These are phyloP conservation scores for Cyathus striatus DNA, from an alignment of 768 basidiomycete genomes.

Conservation along the genomic window DNA sequence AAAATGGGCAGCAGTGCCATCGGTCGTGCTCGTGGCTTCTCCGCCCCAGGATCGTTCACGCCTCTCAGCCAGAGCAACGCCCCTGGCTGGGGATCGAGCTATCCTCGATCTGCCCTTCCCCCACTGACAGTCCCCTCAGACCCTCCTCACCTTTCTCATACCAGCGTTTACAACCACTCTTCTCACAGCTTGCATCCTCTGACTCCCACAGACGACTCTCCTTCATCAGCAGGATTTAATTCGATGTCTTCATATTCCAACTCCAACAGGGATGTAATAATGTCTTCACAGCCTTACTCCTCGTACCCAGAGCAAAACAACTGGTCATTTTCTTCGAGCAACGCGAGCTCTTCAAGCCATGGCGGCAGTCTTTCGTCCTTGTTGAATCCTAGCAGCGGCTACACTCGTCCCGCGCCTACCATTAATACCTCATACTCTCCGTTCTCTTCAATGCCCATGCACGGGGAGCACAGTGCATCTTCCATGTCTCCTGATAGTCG, in stretches of 20 bases:
- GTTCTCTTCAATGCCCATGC: conserved; percentile 67
- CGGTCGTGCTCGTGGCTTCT: conserved; percentile 73
- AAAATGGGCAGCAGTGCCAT: conserved; percentile 32
- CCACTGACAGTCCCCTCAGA: conserved; percentile 83
- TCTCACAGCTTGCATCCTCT: conserved; percentile 62
- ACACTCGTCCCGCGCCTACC: conserved; percentile 58
- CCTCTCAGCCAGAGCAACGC: conserved; percentile 58
- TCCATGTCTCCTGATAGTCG: conserved; percentile 83
- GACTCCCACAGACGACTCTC: conserved; percentile 67
- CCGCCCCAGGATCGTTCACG: conserved; percentile 76
- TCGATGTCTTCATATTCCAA: conserved; percentile 38
- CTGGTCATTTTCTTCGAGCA: conserved; percentile 46
- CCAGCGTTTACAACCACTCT: conserved; percentile 54
- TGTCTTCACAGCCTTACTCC: conserved; percentile 49
- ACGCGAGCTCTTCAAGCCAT: conserved; percentile 54
- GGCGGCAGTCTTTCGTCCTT: conserved; percentile 75
- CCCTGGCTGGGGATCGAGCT: conserved; percentile 55
- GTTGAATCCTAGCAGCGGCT: conserved; percentile 63
- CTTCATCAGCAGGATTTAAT: conserved; percentile 39
- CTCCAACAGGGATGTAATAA: conserved; percentile 36
- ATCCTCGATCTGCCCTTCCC: conserved; percentile 63
- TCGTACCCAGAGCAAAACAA: conserved; percentile 52
- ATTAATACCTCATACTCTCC: conserved; percentile 73
- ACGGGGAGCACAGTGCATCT: conserved; percentile 62
- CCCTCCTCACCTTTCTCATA: conserved; percentile 55